These are phyloP conservation scores for Ceratobasidium sp. DNA, from an alignment of 1,284 basidiomycete species.

Conservation along the genomic window DNA sequence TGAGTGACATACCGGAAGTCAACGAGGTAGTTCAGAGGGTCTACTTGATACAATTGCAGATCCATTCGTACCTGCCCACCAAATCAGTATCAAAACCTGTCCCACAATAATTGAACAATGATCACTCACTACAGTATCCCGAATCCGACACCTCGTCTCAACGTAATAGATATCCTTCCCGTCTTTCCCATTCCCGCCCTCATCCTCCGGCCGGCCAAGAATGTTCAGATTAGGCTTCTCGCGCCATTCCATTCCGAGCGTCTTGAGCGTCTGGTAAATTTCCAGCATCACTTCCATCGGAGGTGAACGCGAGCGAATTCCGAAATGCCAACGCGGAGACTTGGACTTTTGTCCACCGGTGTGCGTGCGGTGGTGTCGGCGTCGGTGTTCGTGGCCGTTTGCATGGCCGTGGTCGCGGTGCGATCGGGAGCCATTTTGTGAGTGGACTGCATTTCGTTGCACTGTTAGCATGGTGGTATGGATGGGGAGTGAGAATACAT, in stretches of 20 bases:
- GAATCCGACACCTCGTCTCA: constrained; percentile 89
- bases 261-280: constrained; percentile 92
- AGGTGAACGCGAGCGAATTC: constrained; percentile 92
- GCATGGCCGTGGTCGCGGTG: constrained; percentile 43
- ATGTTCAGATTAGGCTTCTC: constrained; percentile 65
- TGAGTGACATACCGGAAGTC: constrained; percentile 84
- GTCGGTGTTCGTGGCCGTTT: constrained; percentile 47
- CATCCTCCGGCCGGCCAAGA: constrained; percentile 53
- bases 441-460: constrained; percentile 69
- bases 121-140: constrained; percentile 84
- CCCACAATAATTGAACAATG: constrained; percentile 34
- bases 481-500: too few species aligned
- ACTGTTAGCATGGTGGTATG: constrained; percentile 54
- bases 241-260: constrained; percentile 98
- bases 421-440: constrained; percentile 20
- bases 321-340: constrained; percentile 94
- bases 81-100: constrained; percentile 31
- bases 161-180: constrained; percentile 85
- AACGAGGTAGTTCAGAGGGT: constrained; percentile 95
- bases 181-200: constrained; percentile 58
- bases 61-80: constrained; percentile 87
- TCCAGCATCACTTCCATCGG: constrained; percentile 99
- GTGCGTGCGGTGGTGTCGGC: constrained; percentile 40
- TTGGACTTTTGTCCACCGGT: constrained; percentile 49
- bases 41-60: constrained; percentile 95